phyloP scores from a whole-genome alignment of 2,329 filamentous ascomycete genomes.

The Daldinia eschscholtzii region DNA sequence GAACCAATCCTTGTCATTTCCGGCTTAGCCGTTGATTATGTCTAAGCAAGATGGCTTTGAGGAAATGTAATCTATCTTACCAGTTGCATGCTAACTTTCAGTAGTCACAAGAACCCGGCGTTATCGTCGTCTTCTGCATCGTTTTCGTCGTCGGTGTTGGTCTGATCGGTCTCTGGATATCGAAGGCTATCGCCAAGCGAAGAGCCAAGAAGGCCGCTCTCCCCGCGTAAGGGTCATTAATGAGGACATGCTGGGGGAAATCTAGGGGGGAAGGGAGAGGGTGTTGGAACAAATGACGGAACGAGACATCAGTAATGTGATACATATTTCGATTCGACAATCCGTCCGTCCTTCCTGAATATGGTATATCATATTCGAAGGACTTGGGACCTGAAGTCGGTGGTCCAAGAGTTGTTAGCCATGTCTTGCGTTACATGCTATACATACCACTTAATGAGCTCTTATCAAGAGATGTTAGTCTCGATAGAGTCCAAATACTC shows the following conservation, averaged over 20 bases:
- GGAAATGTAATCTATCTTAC: background rate
- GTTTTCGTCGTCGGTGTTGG: constrained; percentile 53
- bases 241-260: constrained; percentile 23
- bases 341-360: constrained; percentile 36
- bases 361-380: constrained; percentile 42
- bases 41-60: background rate
- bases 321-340: constrained; percentile 44
- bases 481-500: constrained; percentile 46
- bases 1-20: constrained; percentile 16
- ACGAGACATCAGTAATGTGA: constrained; percentile 42
- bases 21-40: background rate
- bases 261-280: constrained; percentile 23
- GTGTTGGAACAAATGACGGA: constrained; percentile 34
- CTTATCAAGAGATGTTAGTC: constrained; percentile 44
- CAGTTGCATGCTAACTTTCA: constrained; percentile 34
- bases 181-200: constrained; percentile 48
- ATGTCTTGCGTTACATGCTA: constrained; percentile 40
- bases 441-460: constrained; percentile 41
- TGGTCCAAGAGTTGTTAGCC: constrained; percentile 30
- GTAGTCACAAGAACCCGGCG: constrained; percentile 52
- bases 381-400: constrained; percentile 28
- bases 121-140: constrained; percentile 54
- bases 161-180: constrained; percentile 51
- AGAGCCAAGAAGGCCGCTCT: constrained; percentile 49
- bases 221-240: constrained; percentile 40